Evolutionary conservation across 768 basidiomycete genomes (phyloP).

Genomic region (Pulveroboletus sp.): DNA sequence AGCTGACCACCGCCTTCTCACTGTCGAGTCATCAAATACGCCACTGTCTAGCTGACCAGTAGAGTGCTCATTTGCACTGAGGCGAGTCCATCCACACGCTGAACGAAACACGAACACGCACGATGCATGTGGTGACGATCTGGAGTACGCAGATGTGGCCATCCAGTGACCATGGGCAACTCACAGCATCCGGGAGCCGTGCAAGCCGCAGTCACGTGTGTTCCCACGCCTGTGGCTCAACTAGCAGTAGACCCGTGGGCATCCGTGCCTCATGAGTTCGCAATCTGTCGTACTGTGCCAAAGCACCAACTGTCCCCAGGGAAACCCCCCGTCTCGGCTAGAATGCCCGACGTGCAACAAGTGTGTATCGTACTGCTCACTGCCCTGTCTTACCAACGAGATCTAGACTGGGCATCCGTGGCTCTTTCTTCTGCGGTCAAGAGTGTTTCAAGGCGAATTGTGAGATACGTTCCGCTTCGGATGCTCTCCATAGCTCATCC

Average conservation of each 20-base stretch:
- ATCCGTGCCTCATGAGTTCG: slow-evolving; percentile 32
- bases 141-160: not conserved
- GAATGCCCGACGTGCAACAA: slow-evolving; percentile 95
- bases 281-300: slow-evolving; percentile 50
- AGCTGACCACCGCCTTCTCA: not conserved
- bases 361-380: slow-evolving; percentile 39
- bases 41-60: no score
- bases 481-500: not conserved
- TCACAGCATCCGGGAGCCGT: no score
- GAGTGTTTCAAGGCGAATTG: slow-evolving; percentile 95
- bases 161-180: not conserved
- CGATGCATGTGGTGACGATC: slow-evolving; percentile 19
- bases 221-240: not conserved
- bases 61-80: no score
- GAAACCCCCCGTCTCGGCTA: slow-evolving; percentile 77
- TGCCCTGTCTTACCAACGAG: slow-evolving; percentile 7
- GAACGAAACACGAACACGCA: slow-evolving; percentile 15
- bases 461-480: slow-evolving; percentile 36
- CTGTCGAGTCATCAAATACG: no score
- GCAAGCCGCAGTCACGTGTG: slow-evolving; percentile 14
- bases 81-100: slow-evolving; percentile 16
- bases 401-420: slow-evolving; percentile 68
- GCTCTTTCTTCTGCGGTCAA: slow-evolving; percentile 90
- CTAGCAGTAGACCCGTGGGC: not conserved
- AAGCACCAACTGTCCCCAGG: slow-evolving; percentile 66